Conservation (phyloP, 257 asterid species). For the Fraxinus excelsior region DNA sequence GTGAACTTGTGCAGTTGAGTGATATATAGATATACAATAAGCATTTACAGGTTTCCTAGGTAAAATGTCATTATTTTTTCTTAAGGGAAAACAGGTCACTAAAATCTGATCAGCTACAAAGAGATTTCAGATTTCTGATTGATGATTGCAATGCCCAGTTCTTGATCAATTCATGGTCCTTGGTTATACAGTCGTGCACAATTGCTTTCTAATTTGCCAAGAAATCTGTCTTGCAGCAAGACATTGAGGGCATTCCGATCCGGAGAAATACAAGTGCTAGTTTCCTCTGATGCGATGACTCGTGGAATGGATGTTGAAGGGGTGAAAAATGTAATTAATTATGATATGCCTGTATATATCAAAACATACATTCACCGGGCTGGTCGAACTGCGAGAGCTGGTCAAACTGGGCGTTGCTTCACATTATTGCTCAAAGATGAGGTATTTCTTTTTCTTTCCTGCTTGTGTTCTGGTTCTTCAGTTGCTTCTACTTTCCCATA, state of each 20-base stretch:
- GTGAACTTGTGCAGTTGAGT: background rate
- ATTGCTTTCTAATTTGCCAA: conserved; percentile 7
- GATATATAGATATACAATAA: background rate
- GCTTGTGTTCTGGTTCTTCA: background rate
- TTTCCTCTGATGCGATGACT: conserved; percentile 89
- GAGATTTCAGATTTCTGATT: too few relatives aligned
- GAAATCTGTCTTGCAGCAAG: conserved; percentile 51
- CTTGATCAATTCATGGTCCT: background rate
- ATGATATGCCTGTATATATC: conserved; percentile 74
- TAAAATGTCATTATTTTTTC: background rate
- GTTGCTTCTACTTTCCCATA: background rate
- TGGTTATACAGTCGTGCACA: background rate
- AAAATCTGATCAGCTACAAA: background rate
- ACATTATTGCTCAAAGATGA: conserved; percentile 69
- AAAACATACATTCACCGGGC: conserved; percentile 91
- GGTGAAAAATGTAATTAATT: conserved; percentile 76
- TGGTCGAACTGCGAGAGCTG: conserved; percentile 94
- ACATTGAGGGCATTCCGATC: conserved; percentile 72
- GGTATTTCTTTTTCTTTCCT: conserved; percentile 39
- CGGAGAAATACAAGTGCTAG: conserved; percentile 71
- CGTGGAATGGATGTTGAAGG: conserved; percentile 98
- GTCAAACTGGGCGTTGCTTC: conserved; percentile 76
- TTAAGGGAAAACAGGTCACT: background rate
- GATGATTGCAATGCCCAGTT: background rate
- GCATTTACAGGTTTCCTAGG: background rate